phyloP scores from a whole-genome alignment of 23 red algal genomes.

The Gracilaria vermiculophylla region DNA sequence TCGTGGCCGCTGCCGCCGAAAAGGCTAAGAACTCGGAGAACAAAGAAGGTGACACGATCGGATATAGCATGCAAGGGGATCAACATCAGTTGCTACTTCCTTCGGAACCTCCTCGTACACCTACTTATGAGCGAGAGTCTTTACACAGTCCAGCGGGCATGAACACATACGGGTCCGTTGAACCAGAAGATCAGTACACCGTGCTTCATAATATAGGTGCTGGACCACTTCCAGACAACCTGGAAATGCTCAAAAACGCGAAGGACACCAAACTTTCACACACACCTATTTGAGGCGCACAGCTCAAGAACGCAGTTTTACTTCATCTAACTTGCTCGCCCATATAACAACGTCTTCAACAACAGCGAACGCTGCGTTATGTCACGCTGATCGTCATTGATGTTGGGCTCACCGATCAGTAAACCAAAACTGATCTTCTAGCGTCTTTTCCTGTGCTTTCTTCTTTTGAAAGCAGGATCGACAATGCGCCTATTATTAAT shows the following conservation, averaged over 20 bases:
- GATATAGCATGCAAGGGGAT: neutral
- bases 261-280: conserved; percentile 7
- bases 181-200: conserved; percentile 26
- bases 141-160: conserved; percentile 4
- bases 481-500: conserved; percentile 31
- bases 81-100: conserved; percentile 16
- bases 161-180: conserved; percentile 35
- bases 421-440: neutral
- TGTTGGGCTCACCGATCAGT: neutral
- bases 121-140: conserved; percentile 16
- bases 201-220: conserved; percentile 53
- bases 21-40: neutral
- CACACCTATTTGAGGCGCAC: neutral
- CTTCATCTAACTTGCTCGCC: neutral
- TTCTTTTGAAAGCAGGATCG: conserved; percentile 48
- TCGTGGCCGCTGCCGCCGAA: conserved; percentile 8
- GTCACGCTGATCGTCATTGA: neutral
- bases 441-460: neutral
- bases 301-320: neutral
- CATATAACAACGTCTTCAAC: neutral
- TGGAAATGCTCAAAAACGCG: conserved; percentile 20
- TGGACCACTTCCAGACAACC: conserved; percentile 22
- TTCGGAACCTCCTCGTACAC: conserved; percentile 54
- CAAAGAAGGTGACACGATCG: neutral
- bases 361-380: neutral